Percentiles rank a stretch among this genome's conserved stretches.
Evolutionary conservation across 176 grass and related monocot species (phyloP).

Genomic region (Avena atlantica): DNA sequence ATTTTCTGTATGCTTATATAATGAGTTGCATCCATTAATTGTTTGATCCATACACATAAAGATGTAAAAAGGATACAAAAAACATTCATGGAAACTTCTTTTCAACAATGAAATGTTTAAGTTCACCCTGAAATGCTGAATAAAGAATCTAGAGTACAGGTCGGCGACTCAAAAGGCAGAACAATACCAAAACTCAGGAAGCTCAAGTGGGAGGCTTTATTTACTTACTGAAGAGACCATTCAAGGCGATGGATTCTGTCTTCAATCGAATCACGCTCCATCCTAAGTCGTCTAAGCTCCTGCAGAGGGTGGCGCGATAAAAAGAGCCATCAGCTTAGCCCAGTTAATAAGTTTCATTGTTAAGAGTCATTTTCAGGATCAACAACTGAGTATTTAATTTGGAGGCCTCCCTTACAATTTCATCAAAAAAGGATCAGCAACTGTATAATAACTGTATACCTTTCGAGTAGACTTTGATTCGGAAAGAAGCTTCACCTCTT

Average conservation of each 20-base stretch:
- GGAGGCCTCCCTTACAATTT: not conserved
- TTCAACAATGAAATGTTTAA: not conserved
- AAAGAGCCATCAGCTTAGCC: not conserved
- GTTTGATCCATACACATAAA: constrained; percentile 15
- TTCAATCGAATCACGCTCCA: constrained; percentile 84
- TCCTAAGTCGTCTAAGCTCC: constrained; percentile 85
- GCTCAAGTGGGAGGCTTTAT: constrained; percentile 3
- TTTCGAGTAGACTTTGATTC: constrained; percentile 72
- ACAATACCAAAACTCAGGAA: constrained; percentile 5
- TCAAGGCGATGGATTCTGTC: constrained; percentile 92
- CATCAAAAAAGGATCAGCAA: not conserved
- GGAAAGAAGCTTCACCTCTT: constrained; percentile 84
- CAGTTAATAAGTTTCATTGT: constrained; percentile 7
- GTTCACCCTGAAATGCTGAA: not conserved
- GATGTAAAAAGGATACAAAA: not conserved
- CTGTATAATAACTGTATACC: constrained; percentile 51
- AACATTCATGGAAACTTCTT: constrained; percentile 3
- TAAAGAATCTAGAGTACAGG: not conserved
- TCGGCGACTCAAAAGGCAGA: not conserved
- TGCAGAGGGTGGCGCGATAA: constrained; percentile 39
- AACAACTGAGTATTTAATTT: not conserved
- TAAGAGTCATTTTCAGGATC: constrained; percentile 8
- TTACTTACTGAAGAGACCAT: constrained; percentile 90
- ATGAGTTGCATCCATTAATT: not conserved
- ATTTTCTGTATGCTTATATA: not conserved